Evolutionary conservation across 73 alveolate genomes (phyloP).

Genomic region (Vitrella brassicaformis): DNA sequence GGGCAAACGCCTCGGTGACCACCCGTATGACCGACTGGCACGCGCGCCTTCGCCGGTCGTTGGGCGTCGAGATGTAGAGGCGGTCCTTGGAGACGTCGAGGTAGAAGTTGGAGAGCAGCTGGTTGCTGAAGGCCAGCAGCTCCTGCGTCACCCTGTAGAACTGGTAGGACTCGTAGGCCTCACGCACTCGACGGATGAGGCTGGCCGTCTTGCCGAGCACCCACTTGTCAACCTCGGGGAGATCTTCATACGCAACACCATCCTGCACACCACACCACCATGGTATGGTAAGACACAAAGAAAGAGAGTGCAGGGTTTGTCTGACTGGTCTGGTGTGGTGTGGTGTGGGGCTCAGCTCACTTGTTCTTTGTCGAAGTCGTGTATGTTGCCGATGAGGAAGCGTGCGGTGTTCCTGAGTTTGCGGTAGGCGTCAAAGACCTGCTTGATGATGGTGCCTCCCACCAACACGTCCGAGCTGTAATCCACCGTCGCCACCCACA

Average conservation of each 20-base stretch:
- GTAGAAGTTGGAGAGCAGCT: not conserved
- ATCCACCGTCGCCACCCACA: constrained; percentile 30
- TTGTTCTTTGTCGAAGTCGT: constrained; percentile 29
- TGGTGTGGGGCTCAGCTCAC: too few species aligned
- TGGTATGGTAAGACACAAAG: too few species aligned
- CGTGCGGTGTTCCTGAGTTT: not conserved
- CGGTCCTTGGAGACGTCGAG: constrained; percentile 25
- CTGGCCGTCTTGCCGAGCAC: not conserved
- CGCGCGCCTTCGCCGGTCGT: not conserved
- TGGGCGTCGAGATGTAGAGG: not conserved
- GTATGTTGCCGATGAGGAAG: constrained; percentile 12
- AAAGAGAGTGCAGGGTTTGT: too few species aligned
- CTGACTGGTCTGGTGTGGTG: too few species aligned
- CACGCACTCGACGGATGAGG: not conserved
- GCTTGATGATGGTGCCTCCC: constrained; percentile 2
- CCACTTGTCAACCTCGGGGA: constrained; percentile 7
- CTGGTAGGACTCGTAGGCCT: not conserved
- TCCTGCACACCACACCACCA: not conserved
- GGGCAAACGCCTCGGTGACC: not conserved
- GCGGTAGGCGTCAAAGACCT: not conserved
- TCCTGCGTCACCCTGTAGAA: not conserved
- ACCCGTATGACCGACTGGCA: not conserved
- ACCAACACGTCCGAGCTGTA: constrained; percentile 19
- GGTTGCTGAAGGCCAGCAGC: not conserved
- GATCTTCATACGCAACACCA: constrained; percentile 14